Conservation (phyloP, 2,329 filamentous ascomycete genomes). For the Verticillium tricorpus region DNA sequence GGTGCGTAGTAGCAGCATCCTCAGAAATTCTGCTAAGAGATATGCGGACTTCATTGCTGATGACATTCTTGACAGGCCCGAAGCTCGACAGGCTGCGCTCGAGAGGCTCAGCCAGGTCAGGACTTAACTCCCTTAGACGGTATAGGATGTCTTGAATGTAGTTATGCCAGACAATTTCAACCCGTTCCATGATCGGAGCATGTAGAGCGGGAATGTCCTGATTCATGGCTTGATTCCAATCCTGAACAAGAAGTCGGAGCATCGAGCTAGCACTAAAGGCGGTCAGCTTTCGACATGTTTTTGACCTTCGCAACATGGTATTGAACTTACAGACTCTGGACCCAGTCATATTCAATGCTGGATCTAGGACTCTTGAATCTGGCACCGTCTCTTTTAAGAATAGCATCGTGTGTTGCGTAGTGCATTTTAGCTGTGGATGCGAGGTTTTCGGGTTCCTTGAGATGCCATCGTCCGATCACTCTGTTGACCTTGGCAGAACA, state of each 20-base stretch:
- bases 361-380: too few species aligned
- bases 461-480: not conserved
- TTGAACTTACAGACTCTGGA: not conserved
- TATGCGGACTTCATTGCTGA: not conserved
- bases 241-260: not conserved
- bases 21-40: not conserved
- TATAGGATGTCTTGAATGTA: not conserved
- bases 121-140: not conserved
- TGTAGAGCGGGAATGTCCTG: not conserved
- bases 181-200: not conserved
- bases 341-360: not conserved
- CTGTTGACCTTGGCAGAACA: not conserved
- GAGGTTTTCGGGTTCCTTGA: not conserved
- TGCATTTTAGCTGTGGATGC: not conserved
- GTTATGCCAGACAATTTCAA: not conserved
- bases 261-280: not conserved
- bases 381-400: not conserved
- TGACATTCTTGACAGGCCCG: not conserved
- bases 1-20: not conserved
- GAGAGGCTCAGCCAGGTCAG: not conserved
- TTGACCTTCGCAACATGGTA: too few species aligned
- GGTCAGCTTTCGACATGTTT: too few species aligned
- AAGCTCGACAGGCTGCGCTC: not conserved
- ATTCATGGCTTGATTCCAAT: not conserved
- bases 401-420: not conserved